Evolutionary conservation across 768 basidiomycete species (phyloP).

Genomic region (Boletellus ananiceps): DNA sequence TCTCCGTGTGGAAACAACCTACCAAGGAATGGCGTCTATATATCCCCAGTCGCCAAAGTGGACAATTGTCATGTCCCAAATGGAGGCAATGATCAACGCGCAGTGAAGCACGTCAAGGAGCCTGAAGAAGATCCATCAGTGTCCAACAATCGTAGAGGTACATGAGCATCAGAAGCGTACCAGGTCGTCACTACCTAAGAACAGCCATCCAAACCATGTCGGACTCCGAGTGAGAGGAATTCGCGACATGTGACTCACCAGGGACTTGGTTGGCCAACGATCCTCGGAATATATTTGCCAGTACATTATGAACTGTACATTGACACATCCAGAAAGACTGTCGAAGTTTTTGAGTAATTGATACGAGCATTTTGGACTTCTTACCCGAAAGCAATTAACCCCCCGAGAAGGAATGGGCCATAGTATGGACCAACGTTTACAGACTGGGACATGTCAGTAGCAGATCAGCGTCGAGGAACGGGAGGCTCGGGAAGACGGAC

Average conservation of each 20-base stretch:
- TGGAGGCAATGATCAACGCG: constrained; percentile 13
- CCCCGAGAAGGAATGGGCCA: constrained; percentile 21
- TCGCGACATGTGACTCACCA: constrained; percentile 12
- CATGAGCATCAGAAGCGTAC: constrained; percentile 6
- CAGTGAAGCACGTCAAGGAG: constrained; percentile 23
- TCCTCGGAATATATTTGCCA: constrained; percentile 13
- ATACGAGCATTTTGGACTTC: not conserved
- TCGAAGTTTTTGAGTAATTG: not conserved
- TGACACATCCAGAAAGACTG: constrained; percentile 26
- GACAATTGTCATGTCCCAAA: constrained; percentile 23
- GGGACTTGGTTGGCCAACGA: constrained; percentile 12
- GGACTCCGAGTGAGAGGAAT: too few relatives aligned
- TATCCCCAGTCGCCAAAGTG: constrained; percentile 14
- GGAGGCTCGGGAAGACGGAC: too few relatives aligned
- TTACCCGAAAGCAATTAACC: constrained; percentile 21
- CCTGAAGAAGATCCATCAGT: constrained; percentile 6
- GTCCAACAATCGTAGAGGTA: not conserved
- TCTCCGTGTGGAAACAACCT: not conserved
- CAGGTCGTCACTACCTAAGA: constrained; percentile 20
- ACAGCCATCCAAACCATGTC: not conserved
- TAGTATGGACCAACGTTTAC: constrained; percentile 5
- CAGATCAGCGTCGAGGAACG: not conserved
- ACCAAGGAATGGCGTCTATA: constrained; percentile 22
- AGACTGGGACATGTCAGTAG: constrained; percentile 1
- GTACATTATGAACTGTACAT: constrained; percentile 24